Evolutionary conservation across 1,284 basidiomycete genomes (phyloP).

Genomic region (Filobasidium uniguttulatum): DNA sequence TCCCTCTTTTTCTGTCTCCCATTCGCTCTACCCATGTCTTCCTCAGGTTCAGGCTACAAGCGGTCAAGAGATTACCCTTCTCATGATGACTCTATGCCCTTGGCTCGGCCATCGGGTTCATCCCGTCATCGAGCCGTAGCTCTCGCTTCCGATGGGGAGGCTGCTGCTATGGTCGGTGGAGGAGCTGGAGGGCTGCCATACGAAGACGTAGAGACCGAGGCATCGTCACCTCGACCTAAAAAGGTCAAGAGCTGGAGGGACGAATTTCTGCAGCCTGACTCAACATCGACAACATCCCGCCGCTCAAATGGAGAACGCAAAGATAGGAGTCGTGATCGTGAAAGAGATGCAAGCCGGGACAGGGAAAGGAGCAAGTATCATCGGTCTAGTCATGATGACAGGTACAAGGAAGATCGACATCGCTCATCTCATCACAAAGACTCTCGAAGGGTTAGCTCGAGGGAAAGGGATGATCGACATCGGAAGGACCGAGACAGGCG

Average conservation of each 20-base stretch:
- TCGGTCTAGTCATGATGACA: not conserved
- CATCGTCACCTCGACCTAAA: not conserved
- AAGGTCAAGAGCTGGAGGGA: conserved; percentile 1
- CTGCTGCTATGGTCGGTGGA: not conserved
- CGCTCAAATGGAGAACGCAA: not conserved
- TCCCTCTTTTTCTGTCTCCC: not conserved
- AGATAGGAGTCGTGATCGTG: not conserved
- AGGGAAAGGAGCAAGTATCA: not conserved
- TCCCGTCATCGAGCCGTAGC: not conserved
- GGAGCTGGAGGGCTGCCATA: not conserved
- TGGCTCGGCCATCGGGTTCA: not conserved
- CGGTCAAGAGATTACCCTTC: not conserved
- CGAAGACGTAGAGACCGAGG: not conserved
- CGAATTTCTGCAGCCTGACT: not conserved
- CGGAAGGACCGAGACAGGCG: too few relatives aligned
- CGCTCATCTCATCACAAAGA: not conserved
- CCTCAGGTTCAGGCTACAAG: not conserved
- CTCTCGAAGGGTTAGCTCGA: too few relatives aligned
- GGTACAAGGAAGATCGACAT: not conserved
- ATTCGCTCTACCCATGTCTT: not conserved
- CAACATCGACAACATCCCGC: not conserved
- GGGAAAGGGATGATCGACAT: too few relatives aligned
- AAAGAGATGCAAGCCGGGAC: not conserved
- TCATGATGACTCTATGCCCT: too few relatives aligned
- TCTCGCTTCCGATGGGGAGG: too few relatives aligned